These are phyloP conservation scores for Trichoderma breve DNA, from an alignment of 2,329 filamentous ascomycete genomes.

Conservation along the genomic window DNA sequence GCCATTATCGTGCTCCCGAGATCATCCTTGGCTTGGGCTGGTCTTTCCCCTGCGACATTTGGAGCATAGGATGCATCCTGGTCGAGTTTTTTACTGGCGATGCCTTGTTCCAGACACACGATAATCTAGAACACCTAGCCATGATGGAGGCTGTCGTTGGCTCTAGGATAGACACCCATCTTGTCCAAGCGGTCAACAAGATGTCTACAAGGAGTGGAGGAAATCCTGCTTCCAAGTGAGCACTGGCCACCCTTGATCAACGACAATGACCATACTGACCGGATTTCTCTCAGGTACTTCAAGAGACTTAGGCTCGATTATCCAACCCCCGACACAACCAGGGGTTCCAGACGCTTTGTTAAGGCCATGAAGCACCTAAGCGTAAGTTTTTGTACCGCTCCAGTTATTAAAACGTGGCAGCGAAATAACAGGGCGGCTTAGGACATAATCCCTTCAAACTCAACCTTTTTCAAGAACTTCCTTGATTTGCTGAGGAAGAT, in stretches of 20 bases:
- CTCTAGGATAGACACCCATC: constrained; percentile 54
- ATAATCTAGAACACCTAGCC: constrained; percentile 70
- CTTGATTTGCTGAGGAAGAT: constrained; percentile 64
- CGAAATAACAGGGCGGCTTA: constrained; percentile 30
- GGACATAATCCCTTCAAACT: constrained; percentile 64
- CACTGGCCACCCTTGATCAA: not conserved
- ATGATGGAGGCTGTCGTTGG: constrained; percentile 72
- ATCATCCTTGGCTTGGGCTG: constrained; percentile 69
- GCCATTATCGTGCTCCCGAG: constrained; percentile 68
- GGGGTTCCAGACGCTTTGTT: constrained; percentile 64
- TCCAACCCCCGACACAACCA: constrained; percentile 60
- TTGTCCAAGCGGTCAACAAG: constrained; percentile 51
- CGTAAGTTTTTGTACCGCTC: constrained; percentile 42
- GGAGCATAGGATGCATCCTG: constrained; percentile 71
- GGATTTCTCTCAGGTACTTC: constrained; percentile 53
- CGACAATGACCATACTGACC: not conserved
- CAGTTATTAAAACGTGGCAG: not conserved
- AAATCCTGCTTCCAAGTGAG: constrained; percentile 64
- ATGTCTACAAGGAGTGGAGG: constrained; percentile 55
- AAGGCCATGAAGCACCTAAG: constrained; percentile 69
- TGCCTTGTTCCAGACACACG: constrained; percentile 69
- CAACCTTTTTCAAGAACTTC: constrained; percentile 60
- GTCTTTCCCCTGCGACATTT: constrained; percentile 71
- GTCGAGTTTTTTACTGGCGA: constrained; percentile 72
- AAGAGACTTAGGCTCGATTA: constrained; percentile 65